A percentile compares a stretch with the other conserved stretches of the same genome.
These are phyloP conservation scores for Gloeopeniophorella convolvens DNA, from an alignment of 768 basidiomycete species.

Conservation along the genomic window DNA sequence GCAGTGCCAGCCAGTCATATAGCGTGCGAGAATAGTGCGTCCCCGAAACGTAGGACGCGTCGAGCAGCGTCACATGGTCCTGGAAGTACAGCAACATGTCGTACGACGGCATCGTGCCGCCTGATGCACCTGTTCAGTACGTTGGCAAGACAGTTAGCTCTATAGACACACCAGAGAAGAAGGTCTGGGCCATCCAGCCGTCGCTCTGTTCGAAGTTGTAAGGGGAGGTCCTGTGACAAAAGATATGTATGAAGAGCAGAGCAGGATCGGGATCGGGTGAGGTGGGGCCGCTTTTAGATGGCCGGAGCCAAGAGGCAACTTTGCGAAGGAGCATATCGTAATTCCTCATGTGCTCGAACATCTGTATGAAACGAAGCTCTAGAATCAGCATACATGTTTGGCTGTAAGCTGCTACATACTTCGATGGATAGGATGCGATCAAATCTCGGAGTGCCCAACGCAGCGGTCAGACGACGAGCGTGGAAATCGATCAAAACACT, in stretches of 20 bases:
- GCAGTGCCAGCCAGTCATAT: slow-evolving; percentile 58
- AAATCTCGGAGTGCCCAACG: slow-evolving; percentile 43
- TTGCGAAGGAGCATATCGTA: slow-evolving; percentile 57
- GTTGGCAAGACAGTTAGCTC: too few relatives aligned
- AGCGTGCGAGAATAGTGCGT: slow-evolving; percentile 57
- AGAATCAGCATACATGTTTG: neutral
- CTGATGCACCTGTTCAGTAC: slow-evolving; percentile 22
- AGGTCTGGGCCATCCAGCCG: slow-evolving; percentile 71
- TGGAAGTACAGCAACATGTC: slow-evolving; percentile 64
- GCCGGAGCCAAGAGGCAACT: slow-evolving; percentile 57
- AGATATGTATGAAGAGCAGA: slow-evolving; percentile 63
- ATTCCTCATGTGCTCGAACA: slow-evolving; percentile 78
- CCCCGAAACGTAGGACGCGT: slow-evolving; percentile 59
- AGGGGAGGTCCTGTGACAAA: slow-evolving; percentile 55
- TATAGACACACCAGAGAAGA: slow-evolving; percentile 47
- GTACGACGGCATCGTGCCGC: slow-evolving; percentile 69
- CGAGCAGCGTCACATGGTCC: slow-evolving; percentile 47
- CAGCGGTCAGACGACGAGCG: too few relatives aligned
- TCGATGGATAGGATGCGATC: slow-evolving; percentile 68
- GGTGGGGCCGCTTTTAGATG: slow-evolving; percentile 24
- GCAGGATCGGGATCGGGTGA: slow-evolving; percentile 30
- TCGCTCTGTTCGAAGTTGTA: slow-evolving; percentile 66
- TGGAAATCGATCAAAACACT: slow-evolving; percentile 11
- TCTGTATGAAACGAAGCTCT: slow-evolving; percentile 31
- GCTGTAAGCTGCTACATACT: slow-evolving; percentile 32